A percentile compares a stretch with the other conserved stretches of the same genome.
Conservation (phyloP, 352 stramenopile species). For the Pythium diclinum region DNA sequence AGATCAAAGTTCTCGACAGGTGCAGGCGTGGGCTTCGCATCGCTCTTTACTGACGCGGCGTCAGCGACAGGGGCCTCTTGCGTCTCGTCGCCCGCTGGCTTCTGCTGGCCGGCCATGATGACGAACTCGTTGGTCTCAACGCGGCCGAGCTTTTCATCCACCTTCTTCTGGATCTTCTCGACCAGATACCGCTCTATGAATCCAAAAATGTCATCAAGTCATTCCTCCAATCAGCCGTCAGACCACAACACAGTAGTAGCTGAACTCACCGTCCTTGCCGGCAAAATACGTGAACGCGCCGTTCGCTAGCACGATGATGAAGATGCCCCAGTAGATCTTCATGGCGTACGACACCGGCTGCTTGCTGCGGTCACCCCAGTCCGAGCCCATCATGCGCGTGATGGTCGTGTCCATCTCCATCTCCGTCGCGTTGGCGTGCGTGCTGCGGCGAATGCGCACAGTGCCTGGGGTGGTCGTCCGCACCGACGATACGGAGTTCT, state of each 20-base stretch:
- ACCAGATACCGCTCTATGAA: slow-evolving; percentile 23
- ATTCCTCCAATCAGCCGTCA: not conserved
- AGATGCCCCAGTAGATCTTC: slow-evolving; percentile 43
- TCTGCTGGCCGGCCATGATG: slow-evolving; percentile 23
- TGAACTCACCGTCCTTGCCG: slow-evolving; percentile 27
- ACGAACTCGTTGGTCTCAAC: slow-evolving; percentile 33
- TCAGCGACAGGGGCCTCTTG: not conserved
- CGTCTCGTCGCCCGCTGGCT: not conserved
- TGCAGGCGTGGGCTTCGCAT: not conserved
- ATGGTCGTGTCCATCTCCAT: slow-evolving; percentile 32
- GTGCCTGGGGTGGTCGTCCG: slow-evolving; percentile 19
- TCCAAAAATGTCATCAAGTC: not conserved
- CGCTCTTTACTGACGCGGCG: not conserved
- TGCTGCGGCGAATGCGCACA: slow-evolving; percentile 24
- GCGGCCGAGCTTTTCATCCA: slow-evolving; percentile 26
- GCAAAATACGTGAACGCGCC: slow-evolving; percentile 32
- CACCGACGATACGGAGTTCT: slow-evolving; percentile 14
- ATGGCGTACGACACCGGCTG: slow-evolving; percentile 36
- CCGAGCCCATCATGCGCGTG: slow-evolving; percentile 34
- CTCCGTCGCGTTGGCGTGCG: slow-evolving; percentile 18
- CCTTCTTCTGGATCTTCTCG: slow-evolving; percentile 30
- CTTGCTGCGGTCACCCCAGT: slow-evolving; percentile 41
- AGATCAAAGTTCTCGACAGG: slow-evolving; percentile 9
- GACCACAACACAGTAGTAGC: not conserved
- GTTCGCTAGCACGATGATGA: slow-evolving; percentile 35